phyloP scores from a whole-genome alignment of 2,329 filamentous ascomycete genomes.

The Colletotrichum lentis region DNA sequence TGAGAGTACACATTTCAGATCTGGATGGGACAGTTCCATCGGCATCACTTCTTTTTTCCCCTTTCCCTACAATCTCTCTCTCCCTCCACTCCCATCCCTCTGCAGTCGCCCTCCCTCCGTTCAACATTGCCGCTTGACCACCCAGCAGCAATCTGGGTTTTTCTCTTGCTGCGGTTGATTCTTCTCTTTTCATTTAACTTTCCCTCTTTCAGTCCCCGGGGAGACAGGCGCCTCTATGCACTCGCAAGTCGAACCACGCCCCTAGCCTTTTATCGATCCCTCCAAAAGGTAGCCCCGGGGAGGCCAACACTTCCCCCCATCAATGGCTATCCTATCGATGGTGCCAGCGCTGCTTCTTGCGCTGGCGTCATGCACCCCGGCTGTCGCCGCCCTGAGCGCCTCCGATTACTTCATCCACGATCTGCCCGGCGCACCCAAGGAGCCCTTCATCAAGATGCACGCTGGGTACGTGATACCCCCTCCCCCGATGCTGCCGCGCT shows the following conservation, averaged over 20 bases:
- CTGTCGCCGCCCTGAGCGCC: constrained; percentile 46
- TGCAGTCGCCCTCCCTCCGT: constrained; percentile 1
- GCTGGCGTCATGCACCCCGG: constrained; percentile 52
- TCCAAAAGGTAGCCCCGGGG: constrained; percentile 31
- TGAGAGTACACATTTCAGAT: constrained; percentile 20
- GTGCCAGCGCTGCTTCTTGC: constrained; percentile 48
- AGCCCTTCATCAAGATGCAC: constrained; percentile 92
- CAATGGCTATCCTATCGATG: constrained; percentile 38
- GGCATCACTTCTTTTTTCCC: constrained; percentile 1
- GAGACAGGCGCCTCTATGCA: constrained; percentile 18
- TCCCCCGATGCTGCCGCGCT: not conserved
- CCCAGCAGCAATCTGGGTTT: not conserved
- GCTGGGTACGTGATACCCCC: constrained; percentile 74
- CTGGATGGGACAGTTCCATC: constrained; percentile 12
- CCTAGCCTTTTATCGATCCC: constrained; percentile 19
- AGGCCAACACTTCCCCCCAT: constrained; percentile 36
- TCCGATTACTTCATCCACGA: constrained; percentile 90
- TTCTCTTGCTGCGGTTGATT: not conserved
- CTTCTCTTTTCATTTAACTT: not conserved
- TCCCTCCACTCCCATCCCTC: not conserved
- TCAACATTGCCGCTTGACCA: not conserved
- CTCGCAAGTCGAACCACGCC: constrained; percentile 8
- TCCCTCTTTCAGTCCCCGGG: not conserved
- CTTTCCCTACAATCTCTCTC: constrained; percentile 10
- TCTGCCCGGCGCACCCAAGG: constrained; percentile 81